These are phyloP conservation scores for Corchorus capsularis DNA, from an alignment of 345 rosid species.

Conservation along the genomic window DNA sequence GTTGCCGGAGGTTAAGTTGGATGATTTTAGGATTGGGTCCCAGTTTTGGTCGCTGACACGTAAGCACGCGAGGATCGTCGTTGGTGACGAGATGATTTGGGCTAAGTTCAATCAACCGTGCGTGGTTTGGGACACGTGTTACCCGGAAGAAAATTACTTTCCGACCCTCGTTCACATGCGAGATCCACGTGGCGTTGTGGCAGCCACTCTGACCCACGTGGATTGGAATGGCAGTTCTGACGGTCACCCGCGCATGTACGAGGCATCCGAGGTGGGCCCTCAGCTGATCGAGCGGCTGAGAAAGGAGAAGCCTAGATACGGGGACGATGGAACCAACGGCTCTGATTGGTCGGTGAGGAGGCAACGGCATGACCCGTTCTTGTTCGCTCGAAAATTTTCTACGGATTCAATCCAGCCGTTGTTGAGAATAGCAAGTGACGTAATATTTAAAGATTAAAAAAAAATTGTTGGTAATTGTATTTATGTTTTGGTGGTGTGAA, in stretches of 20 bases:
- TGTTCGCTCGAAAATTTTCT: constrained; percentile 74
- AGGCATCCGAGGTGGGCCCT: constrained; percentile 48
- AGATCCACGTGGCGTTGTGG: constrained; percentile 57
- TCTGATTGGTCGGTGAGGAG: constrained; percentile 34
- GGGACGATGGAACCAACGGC: constrained; percentile 46
- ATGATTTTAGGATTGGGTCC: constrained; percentile 78
- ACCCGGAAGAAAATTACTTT: constrained; percentile 77
- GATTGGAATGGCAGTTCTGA: constrained; percentile 54
- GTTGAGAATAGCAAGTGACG: constrained; percentile 49
- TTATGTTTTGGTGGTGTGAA: neutral
- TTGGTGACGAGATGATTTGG: constrained; percentile 59
- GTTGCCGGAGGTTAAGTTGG: constrained; percentile 69
- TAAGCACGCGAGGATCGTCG: constrained; percentile 66
- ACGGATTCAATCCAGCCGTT: constrained; percentile 37
- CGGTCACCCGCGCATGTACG: constrained; percentile 75
- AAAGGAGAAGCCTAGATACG: constrained; percentile 50
- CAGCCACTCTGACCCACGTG: constrained; percentile 79
- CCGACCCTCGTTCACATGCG: constrained; percentile 66
- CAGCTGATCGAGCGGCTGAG: constrained; percentile 49
- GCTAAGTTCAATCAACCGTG: constrained; percentile 63
- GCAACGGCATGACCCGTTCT: constrained; percentile 47
- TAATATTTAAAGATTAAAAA: constrained; percentile 56
- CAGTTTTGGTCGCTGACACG: constrained; percentile 84
- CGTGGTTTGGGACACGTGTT: constrained; percentile 51
- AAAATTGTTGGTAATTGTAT: neutral